Conservation (phyloP, 805 yeast genomes). For the Candida coleopterorum region DNA sequence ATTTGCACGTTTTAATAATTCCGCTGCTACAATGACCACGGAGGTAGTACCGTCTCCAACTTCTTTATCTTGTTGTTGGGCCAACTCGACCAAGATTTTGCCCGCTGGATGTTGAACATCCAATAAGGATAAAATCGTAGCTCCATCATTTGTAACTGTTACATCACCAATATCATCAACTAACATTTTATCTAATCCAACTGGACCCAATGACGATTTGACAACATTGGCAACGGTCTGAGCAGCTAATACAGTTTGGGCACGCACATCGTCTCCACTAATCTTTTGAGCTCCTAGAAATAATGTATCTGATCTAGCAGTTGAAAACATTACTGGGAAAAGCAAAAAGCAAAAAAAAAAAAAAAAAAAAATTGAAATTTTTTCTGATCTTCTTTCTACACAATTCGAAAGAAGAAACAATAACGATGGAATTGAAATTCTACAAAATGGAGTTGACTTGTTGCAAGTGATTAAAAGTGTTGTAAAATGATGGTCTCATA, state of each 20-base stretch:
- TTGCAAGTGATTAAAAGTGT: too few species aligned
- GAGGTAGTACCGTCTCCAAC: slow-evolving; percentile 99
- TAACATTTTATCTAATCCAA: slow-evolving; percentile 95
- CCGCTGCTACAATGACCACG: slow-evolving; percentile 94
- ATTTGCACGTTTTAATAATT: slow-evolving; percentile 85
- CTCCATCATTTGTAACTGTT: slow-evolving; percentile 98
- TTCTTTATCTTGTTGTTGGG: slow-evolving; percentile 98
- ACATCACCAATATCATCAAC: slow-evolving; percentile 99
- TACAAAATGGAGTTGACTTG: too few species aligned
- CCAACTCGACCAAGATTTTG: slow-evolving; percentile 90
- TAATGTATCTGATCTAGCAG: slow-evolving; percentile 86
- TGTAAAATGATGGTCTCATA: too few species aligned
- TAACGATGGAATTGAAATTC: too few species aligned
- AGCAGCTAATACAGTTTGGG: slow-evolving; percentile 94
- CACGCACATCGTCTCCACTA: slow-evolving; percentile 93
- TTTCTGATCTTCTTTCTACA: slow-evolving; percentile 4
- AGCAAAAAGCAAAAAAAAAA: background rate
- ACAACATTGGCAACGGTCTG: slow-evolving; percentile 79
- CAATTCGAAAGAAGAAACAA: too few species aligned
- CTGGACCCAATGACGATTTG: slow-evolving; percentile 95
- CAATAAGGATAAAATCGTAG: slow-evolving; percentile 82
- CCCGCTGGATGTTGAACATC: slow-evolving; percentile 99
- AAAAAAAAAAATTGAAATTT: too few species aligned
- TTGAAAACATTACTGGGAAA: slow-evolving; percentile 55
- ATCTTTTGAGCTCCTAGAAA: slow-evolving; percentile 94